Conservation (phyloP, 352 stramenopile species). For the Phytophthora palmivora region DNA sequence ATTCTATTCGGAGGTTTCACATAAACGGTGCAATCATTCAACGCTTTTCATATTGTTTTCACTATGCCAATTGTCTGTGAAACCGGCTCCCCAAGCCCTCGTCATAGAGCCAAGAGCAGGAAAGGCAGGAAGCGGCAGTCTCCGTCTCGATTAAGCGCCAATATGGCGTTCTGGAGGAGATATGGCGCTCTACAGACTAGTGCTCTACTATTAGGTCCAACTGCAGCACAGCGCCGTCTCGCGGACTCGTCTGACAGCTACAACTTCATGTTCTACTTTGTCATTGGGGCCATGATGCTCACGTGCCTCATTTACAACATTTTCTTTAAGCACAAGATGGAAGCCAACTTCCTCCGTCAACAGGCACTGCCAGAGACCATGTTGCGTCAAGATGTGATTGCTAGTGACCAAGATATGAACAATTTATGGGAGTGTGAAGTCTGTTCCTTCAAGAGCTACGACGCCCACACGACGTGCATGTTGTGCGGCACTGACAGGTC, state of each 20-base stretch:
- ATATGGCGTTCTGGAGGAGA: constrained; percentile 34
- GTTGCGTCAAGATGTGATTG: constrained; percentile 88
- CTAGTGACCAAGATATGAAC: constrained; percentile 88
- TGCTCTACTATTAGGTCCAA: neutral
- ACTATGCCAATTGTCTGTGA: no score
- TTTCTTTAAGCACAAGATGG: constrained; percentile 88
- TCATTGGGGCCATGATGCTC: constrained; percentile 89
- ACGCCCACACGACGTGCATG: constrained; percentile 89
- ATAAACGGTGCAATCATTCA: no score
- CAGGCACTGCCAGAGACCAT: constrained; percentile 84
- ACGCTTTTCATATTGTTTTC: neutral
- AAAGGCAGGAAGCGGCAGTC: no score
- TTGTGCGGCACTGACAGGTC: constrained; percentile 88
- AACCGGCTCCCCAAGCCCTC: constrained; percentile 43
- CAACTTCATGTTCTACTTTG: constrained; percentile 92
- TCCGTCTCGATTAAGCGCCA: neutral
- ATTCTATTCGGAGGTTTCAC: no score
- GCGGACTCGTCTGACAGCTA: constrained; percentile 66
- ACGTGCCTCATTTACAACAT: constrained; percentile 90
- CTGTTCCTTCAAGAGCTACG: constrained; percentile 94
- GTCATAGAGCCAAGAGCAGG: constrained; percentile 6
- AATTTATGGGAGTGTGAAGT: constrained; percentile 92
- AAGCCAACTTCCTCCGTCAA: constrained; percentile 73
- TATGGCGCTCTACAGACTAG: neutral
- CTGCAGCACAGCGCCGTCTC: constrained; percentile 30